Percentiles rank a stretch among this genome's conserved stretches.
Evolutionary conservation across 2,329 filamentous ascomycete genomes (phyloP).

Genomic region (Colletotrichum tabaci): DNA sequence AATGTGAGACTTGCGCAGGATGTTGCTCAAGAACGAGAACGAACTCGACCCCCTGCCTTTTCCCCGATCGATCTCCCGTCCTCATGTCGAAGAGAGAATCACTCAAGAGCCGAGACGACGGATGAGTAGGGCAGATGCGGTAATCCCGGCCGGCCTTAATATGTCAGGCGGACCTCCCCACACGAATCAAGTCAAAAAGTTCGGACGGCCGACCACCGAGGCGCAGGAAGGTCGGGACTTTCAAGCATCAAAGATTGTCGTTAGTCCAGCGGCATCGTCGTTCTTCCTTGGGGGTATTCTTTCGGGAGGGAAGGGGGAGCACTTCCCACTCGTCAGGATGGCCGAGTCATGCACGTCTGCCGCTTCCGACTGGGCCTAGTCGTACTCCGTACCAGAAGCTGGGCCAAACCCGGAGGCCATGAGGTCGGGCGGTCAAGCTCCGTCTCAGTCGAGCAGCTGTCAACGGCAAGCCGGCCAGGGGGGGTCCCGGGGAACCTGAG

Average conservation of each 20-base stretch:
- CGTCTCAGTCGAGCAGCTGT: conserved; percentile 33
- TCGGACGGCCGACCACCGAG: conserved; percentile 13
- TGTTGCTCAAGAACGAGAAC: neutral
- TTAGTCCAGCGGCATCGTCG: neutral
- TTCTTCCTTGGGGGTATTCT: neutral
- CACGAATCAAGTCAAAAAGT: neutral
- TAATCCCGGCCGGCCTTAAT: neutral
- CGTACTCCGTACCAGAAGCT: conserved; percentile 27
- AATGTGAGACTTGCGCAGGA: neutral
- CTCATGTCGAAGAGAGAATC: neutral
- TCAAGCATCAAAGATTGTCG: conserved; percentile 27
- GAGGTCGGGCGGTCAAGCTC: conserved; percentile 22
- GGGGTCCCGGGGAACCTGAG: neutral
- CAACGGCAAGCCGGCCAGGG: conserved; percentile 34
- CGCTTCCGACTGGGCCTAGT: conserved; percentile 14
- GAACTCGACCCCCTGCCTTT: no score
- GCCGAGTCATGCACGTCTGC: conserved; percentile 26
- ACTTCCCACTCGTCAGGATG: neutral
- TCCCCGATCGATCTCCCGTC: neutral
- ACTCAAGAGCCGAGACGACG: neutral
- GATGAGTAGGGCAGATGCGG: neutral
- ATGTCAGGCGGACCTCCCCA: neutral
- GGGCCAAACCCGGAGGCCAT: conserved; percentile 22
- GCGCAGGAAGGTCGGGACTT: conserved; percentile 14
- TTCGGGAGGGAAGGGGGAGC: neutral